A percentile compares a stretch with the other conserved stretches of the same genome.
Conservation (phyloP, 1,284 basidiomycete genomes). For the Fomitopsis pinicola region DNA sequence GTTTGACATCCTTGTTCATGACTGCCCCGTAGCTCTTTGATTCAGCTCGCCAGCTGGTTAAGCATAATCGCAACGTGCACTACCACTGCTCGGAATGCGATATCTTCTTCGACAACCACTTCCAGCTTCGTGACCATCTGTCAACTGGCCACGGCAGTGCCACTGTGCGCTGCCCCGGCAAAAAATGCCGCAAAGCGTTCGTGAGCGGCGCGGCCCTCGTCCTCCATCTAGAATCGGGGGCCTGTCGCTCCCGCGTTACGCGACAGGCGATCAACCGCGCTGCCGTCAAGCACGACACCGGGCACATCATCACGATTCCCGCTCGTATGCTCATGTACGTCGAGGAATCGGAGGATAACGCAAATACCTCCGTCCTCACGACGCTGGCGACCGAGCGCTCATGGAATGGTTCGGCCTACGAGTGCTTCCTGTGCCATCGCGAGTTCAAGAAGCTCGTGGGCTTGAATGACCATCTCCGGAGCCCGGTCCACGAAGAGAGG, state of each 20-base stretch:
- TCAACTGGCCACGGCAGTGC: conserved; percentile 14
- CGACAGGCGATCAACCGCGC: conserved; percentile 25
- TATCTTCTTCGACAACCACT: conserved; percentile 31
- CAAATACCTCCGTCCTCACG: not conserved
- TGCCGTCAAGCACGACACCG: conserved; percentile 22
- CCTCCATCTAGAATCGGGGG: conserved; percentile 29
- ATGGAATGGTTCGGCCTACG: conserved; percentile 17
- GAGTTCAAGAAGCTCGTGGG: conserved; percentile 11
- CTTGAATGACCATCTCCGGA: conserved; percentile 18
- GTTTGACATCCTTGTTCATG: too few relatives aligned
- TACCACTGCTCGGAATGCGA: conserved; percentile 43
- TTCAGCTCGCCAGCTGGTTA: conserved; percentile 28
- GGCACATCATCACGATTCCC: conserved; percentile 29
- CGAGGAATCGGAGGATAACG: not conserved
- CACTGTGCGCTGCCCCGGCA: conserved; percentile 19
- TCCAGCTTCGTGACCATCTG: conserved; percentile 20
- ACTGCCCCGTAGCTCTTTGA: not conserved
- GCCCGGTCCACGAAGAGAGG: conserved; percentile 23
- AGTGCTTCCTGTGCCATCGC: conserved; percentile 32
- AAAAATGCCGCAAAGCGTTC: conserved; percentile 22
- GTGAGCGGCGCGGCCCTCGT: conserved; percentile 27
- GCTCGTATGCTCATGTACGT: conserved; percentile 20
- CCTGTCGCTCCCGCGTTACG: conserved; percentile 27
- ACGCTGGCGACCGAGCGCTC: conserved; percentile 26
- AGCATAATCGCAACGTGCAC: conserved; percentile 48